Evolutionary conservation across 805 yeast genomes (phyloP), one percentile per base, ranked within the genome.

Genomic region (Sugiyamaella marilandica): DNA sequence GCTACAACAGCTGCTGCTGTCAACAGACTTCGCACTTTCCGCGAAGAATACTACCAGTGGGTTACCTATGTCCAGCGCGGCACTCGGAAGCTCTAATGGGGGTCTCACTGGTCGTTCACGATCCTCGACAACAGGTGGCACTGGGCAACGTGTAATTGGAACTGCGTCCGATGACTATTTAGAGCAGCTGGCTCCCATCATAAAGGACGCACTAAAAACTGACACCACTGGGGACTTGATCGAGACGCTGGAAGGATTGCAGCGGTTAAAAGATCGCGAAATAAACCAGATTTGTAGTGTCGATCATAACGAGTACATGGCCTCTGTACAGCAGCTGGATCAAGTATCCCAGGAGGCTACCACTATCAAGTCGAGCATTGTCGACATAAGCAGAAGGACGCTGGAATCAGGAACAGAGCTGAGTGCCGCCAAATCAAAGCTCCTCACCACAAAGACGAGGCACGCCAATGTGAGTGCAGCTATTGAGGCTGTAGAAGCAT

Each of bases 171-270:
- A 82, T 52, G 91, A 85, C 60, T 87, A 84, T 65, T 67, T 88
- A 37, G 95, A 88, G 57, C 88, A 86, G 65, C 75, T 89, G 54
- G 85, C 88, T 1, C 95, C 95, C 1, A 76, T 86, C 14, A 76
- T 88, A 57, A 81, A 80, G 60, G 77, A 81, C 9, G 84, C 90
- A 18, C 69, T 89, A 41, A 73, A 72, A 49, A 69, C 75, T 14
- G 74, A 80, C 56, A 73, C 80, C 0, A 72, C 87, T 34, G 76
- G 82, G 5, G 81, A 76, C 14, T 72, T 89, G 55, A 71, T 85
- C 34, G 74, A 70, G 19, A 75, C 71, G 56, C 70, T 88, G 52
- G 83, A 81, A 52, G 74, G 71, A 11, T 77, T 82, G 31, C 82
- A 84, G n/a, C 64, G 71, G 41, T 75, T 74, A 44, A 83, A 83